Percentiles rank a stretch among this genome's conserved stretches.
Evolutionary conservation across 805 yeast genomes (phyloP).

Genomic region (Yarrowia sp.): DNA sequence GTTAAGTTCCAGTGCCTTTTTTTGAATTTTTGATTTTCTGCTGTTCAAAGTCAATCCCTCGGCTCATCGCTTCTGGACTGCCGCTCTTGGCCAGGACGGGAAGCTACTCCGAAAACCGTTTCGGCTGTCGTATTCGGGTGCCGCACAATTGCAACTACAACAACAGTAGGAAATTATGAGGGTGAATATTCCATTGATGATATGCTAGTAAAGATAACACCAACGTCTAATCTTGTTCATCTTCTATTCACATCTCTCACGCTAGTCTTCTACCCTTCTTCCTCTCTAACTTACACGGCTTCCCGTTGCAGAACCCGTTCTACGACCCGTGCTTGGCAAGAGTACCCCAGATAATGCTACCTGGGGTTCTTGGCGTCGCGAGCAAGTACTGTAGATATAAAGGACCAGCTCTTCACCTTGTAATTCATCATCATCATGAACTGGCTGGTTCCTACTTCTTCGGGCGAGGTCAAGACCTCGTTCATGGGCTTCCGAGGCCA

Average conservation of each 20-base stretch:
- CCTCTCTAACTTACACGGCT: background rate
- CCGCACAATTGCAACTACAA: too few species aligned
- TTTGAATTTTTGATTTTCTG: too few species aligned
- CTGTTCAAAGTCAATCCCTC: background rate
- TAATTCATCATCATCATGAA: background rate
- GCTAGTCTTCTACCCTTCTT: background rate
- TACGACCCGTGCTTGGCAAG: background rate
- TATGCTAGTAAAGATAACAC: too few species aligned
- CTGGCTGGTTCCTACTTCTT: background rate
- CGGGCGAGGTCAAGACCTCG: background rate
- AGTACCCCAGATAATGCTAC: background rate
- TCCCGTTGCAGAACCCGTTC: background rate
- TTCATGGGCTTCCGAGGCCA: constrained; percentile 13
- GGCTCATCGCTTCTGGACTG: background rate
- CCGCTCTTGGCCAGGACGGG: background rate
- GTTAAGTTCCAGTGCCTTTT: background rate
- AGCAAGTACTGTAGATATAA: background rate
- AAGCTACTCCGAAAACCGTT: background rate
- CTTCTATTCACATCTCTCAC: background rate
- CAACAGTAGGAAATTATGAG: too few species aligned
- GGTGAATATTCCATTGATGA: too few species aligned
- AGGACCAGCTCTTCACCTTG: background rate
- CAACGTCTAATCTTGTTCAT: too few species aligned
- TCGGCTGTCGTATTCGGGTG: constrained; percentile 9
- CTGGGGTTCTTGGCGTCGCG: background rate